phyloP scores from a whole-genome alignment of 768 basidiomycete species.

The Rhodotorula babjevae region DNA sequence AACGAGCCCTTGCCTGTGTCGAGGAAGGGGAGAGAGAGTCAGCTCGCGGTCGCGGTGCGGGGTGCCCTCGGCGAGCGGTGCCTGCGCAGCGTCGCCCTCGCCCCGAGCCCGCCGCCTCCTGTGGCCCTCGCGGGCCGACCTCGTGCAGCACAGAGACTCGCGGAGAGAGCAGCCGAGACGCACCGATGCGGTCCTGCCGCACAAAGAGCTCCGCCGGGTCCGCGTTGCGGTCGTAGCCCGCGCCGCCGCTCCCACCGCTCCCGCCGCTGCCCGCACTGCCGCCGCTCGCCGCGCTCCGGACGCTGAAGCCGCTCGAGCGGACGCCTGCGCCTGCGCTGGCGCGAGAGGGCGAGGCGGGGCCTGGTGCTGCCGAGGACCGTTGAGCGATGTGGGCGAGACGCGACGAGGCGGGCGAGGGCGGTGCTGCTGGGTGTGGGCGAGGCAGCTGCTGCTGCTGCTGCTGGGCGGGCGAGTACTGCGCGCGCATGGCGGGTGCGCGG shows the following conservation, averaged over 20 bases:
- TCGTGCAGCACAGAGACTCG: no score
- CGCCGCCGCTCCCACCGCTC: neutral
- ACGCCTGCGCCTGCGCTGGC: neutral
- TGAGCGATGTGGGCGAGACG: neutral
- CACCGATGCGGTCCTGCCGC: constrained; percentile 94
- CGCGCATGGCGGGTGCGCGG: neutral
- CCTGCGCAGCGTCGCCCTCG: no score
- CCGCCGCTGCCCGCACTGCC: neutral
- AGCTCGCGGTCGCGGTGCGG: neutral
- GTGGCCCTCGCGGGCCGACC: no score
- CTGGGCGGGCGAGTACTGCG: neutral
- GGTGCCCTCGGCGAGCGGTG: neutral
- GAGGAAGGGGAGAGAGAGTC: neutral
- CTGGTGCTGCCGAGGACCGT: neutral
- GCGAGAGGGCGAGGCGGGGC: neutral
- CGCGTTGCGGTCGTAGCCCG: constrained; percentile 27
- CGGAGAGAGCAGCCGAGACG: constrained; percentile 36
- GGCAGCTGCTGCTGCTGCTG: neutral
- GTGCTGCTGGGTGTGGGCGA: neutral
- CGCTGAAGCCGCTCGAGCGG: neutral
- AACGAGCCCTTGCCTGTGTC: constrained; percentile 89
- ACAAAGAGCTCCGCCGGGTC: constrained; percentile 98
- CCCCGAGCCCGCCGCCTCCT: no score
- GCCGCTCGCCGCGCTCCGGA: neutral
- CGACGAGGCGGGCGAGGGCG: neutral